These are phyloP conservation scores for Pseudoturritis turrita DNA, from an alignment of 345 rosid genomes.

Conservation along the genomic window DNA sequence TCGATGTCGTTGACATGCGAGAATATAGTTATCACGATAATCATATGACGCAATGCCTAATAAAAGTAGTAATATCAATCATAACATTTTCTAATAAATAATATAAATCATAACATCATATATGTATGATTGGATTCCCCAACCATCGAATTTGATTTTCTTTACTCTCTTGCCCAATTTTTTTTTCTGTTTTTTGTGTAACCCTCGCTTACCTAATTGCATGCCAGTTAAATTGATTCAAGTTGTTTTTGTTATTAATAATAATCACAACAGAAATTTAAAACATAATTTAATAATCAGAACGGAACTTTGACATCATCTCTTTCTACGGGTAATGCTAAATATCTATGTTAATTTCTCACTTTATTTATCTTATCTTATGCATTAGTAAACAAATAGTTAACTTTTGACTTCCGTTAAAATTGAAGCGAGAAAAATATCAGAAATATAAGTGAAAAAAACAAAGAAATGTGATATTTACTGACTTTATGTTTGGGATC, in stretches of 20 bases:
- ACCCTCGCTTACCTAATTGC: background rate
- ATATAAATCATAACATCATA: background rate
- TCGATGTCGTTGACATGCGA: slow-evolving; percentile 7
- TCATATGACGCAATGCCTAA: slow-evolving; percentile 19
- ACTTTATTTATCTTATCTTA: background rate
- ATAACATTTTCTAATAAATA: background rate
- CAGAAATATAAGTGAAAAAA: background rate
- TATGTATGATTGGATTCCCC: slow-evolving; percentile 7
- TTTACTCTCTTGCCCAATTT: background rate
- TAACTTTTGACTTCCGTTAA: background rate
- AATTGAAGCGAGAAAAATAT: background rate
- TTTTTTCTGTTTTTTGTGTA: background rate
- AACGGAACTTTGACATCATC: slow-evolving; percentile 11
- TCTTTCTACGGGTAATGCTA: background rate
- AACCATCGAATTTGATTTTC: background rate
- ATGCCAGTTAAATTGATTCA: background rate
- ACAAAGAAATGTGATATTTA: background rate
- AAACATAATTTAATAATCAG: background rate
- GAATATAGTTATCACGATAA: slow-evolving; percentile 13
- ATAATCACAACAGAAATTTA: background rate
- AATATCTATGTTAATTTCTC: background rate
- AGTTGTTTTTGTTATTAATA: background rate
- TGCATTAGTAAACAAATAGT: background rate
- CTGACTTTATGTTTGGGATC: background rate
- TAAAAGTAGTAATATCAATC: slow-evolving; percentile 11